phyloP scores from a whole-genome alignment of 2,329 filamentous ascomycete species.

The Arthroderma uncinatum region DNA sequence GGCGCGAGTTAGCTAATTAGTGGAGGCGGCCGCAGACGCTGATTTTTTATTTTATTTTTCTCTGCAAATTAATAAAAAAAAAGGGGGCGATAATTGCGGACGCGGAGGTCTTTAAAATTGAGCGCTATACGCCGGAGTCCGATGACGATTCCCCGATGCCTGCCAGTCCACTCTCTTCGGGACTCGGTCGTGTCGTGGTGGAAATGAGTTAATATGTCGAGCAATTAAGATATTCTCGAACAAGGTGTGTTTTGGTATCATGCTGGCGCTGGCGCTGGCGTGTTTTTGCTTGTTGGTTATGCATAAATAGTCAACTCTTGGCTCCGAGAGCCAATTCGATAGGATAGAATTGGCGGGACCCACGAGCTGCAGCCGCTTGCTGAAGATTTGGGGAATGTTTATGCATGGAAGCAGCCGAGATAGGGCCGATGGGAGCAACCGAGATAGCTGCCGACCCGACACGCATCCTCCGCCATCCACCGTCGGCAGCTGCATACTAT shows the following conservation, averaged over 20 bases:
- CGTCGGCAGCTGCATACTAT: background rate
- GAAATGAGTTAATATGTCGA: background rate
- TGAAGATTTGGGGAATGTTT: background rate
- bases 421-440: background rate
- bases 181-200: background rate
- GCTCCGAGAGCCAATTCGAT: background rate
- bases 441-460: background rate
- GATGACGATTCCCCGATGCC: background rate
- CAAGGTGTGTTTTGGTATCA: constrained; percentile 5
- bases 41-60: background rate
- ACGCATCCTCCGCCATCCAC: background rate
- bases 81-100: too few relatives aligned
- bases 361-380: background rate
- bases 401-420: background rate
- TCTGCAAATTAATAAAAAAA: too few relatives aligned
- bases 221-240: background rate
- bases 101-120: background rate
- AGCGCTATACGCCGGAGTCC: background rate
- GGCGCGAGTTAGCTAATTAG: background rate
- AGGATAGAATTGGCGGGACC: background rate
- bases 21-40: background rate
- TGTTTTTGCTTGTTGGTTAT: background rate
- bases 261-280: background rate
- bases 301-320: constrained; percentile 2
- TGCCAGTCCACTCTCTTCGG: background rate